These are phyloP conservation scores for Penicillium sp. DNA, from an alignment of 2,329 filamentous ascomycete genomes.

Conservation along the genomic window DNA sequence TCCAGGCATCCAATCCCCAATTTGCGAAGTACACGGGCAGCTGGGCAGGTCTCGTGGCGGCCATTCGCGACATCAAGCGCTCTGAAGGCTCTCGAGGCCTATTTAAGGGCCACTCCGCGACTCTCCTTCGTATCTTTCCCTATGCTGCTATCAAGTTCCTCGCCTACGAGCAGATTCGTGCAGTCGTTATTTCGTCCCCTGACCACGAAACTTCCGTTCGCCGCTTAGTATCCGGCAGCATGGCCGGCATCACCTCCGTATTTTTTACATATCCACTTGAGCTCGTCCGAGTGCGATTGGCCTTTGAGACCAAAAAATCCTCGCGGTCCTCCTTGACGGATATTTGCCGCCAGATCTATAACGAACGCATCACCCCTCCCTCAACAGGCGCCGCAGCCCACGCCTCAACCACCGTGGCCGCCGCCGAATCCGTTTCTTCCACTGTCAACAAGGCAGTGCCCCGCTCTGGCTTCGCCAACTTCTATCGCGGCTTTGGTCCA, in stretches of 20 bases:
- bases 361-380: conserved; percentile 59
- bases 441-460: conserved; percentile 56
- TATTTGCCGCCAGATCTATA: conserved; percentile 84
- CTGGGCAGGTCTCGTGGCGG: conserved; percentile 78
- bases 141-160: conserved; percentile 98
- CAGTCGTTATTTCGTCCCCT: conserved; percentile 67
- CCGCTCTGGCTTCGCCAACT: conserved; percentile 73
- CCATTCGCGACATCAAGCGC: conserved; percentile 78
- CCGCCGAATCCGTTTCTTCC: conserved; percentile 34
- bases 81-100: conserved; percentile 73
- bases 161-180: conserved; percentile 93
- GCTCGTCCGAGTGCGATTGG: conserved; percentile 84
- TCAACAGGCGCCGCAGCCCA: conserved; percentile 22
- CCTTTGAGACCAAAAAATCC: conserved; percentile 84
- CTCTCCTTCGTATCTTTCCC: conserved; percentile 88
- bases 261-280: conserved; percentile 96
- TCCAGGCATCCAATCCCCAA: conserved; percentile 90
- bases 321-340: conserved; percentile 67
- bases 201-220: conserved; percentile 77
- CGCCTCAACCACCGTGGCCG: conserved; percentile 41
- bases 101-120: conserved; percentile 92
- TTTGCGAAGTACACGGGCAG: conserved; percentile 90
- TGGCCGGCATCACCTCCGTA: conserved; percentile 77
- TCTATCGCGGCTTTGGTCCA: conserved; percentile 89
- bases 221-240: conserved; percentile 51